These are phyloP conservation scores for Durusdinium trenchii DNA, from an alignment of 73 alveolate species.

Conservation along the genomic window DNA sequence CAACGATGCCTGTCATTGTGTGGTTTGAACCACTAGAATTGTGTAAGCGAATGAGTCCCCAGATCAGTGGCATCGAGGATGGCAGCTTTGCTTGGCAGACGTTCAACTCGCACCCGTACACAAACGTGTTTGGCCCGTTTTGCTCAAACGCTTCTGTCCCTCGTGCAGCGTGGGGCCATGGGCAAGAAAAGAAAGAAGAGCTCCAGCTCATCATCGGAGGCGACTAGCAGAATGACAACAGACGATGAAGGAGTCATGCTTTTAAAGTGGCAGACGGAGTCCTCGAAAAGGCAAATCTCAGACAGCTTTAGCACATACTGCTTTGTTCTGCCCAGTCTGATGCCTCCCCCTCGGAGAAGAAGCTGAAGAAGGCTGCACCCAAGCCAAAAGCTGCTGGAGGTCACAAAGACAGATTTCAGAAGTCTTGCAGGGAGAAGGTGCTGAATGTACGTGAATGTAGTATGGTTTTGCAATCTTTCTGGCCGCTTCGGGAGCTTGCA, in stretches of 20 bases:
- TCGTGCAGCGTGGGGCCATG: not conserved
- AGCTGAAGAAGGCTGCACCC: conserved; percentile 37
- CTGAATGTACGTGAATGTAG: no score
- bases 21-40: no score
- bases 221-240: not conserved
- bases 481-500: not conserved
- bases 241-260: not conserved
- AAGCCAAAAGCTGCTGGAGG: conserved; percentile 54
- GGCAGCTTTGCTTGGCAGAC: no score
- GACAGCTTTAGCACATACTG: no score
- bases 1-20: no score
- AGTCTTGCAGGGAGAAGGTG: not conserved
- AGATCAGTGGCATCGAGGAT: no score
- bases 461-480: not conserved
- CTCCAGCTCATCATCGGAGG: conserved; percentile 63
- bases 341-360: conserved; percentile 62
- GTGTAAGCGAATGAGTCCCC: no score
- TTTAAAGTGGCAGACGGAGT: no score
- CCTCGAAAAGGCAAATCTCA: no score
- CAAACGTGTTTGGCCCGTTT: no score
- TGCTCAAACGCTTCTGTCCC: no score
- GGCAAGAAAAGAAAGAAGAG: conserved; percentile 95
- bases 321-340: conserved; percentile 64
- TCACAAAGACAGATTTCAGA: not conserved
- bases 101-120: no score